Percentiles rank a stretch among this genome's conserved stretches.
Evolutionary conservation across 2,329 filamentous ascomycete genomes (phyloP).

Genomic region (Aspergillus niger): DNA sequence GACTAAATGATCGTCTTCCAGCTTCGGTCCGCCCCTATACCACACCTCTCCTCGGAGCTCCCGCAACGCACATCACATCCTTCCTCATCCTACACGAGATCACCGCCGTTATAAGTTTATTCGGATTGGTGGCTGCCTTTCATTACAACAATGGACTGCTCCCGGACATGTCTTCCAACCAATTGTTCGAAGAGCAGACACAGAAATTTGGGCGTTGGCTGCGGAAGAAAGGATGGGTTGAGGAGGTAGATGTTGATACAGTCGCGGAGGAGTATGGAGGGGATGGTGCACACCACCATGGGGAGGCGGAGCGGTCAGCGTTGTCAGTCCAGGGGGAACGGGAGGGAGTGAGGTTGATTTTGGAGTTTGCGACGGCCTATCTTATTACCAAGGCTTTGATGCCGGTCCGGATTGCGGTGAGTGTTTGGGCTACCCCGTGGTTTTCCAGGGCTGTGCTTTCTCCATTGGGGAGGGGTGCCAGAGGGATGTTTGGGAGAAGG

Average conservation of each 20-base stretch:
- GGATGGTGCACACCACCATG: background rate
- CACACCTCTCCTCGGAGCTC: constrained; percentile 69
- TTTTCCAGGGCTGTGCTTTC: constrained; percentile 71
- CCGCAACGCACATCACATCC: constrained; percentile 77
- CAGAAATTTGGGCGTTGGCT: constrained; percentile 77
- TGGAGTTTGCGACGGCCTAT: constrained; percentile 83
- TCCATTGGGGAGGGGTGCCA: constrained; percentile 46
- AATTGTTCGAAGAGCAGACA: constrained; percentile 61
- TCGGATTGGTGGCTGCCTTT: constrained; percentile 74
- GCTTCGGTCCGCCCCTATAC: constrained; percentile 69
- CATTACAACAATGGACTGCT: constrained; percentile 73
- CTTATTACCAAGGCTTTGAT: constrained; percentile 84
- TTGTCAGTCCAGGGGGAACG: constrained; percentile 24
- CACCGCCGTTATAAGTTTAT: constrained; percentile 78
- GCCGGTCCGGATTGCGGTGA: constrained; percentile 72
- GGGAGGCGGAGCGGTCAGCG: background rate
- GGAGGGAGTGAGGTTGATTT: constrained; percentile 56
- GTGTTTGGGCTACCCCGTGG: constrained; percentile 89
- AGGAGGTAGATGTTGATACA: constrained; percentile 48
- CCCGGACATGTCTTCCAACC: constrained; percentile 53
- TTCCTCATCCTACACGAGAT: constrained; percentile 92
- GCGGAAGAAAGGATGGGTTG: constrained; percentile 76
- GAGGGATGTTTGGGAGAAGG: constrained; percentile 41
- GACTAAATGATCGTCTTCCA: constrained; percentile 58
- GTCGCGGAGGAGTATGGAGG: constrained; percentile 39